A percentile compares a stretch with the other conserved stretches of the same genome.
Conservation (phyloP, 441 rosid genomes). For the Raphanus hybrid region DNA sequence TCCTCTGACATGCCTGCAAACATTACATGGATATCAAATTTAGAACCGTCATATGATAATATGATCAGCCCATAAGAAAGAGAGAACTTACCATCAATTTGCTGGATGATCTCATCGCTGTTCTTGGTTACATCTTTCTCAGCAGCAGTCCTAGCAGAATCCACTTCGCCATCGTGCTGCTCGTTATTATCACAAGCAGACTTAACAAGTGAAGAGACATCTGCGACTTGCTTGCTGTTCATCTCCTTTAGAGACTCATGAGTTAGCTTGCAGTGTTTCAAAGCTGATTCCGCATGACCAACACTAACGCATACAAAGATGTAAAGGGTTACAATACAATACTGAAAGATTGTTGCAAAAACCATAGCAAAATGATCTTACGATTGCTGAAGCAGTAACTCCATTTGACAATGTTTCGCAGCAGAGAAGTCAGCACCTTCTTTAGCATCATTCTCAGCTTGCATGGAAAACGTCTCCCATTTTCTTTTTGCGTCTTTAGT, state of each 20-base stretch:
- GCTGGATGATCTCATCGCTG: slow-evolving; percentile 56
- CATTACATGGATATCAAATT: slow-evolving; percentile 6
- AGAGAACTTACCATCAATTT: slow-evolving; percentile 64
- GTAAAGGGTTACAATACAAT: slow-evolving; percentile 3
- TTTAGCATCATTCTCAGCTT: slow-evolving; percentile 72
- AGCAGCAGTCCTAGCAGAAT: slow-evolving; percentile 60
- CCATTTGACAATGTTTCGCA: slow-evolving; percentile 96
- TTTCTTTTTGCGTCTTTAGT: slow-evolving; percentile 92
- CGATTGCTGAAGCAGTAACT: slow-evolving; percentile 81
- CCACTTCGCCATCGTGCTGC: slow-evolving; percentile 78
- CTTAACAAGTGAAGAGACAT: slow-evolving; percentile 60
- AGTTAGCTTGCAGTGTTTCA: slow-evolving; percentile 64
- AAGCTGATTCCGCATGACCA: slow-evolving; percentile 71
- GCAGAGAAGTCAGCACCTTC: slow-evolving; percentile 77
- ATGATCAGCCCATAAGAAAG: neutral
- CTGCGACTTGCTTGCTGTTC: slow-evolving; percentile 60
- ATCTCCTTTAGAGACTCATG: slow-evolving; percentile 61
- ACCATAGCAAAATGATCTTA: slow-evolving; percentile 38
- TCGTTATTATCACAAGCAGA: slow-evolving; percentile 65
- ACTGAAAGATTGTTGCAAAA: slow-evolving; percentile 10
- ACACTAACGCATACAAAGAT: slow-evolving; percentile 50
- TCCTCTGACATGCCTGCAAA: slow-evolving; percentile 71
- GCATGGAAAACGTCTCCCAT: slow-evolving; percentile 78
- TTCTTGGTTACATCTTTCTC: slow-evolving; percentile 65
- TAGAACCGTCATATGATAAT: slow-evolving; percentile 1